These are phyloP conservation scores for Aquilaria sinensis DNA, from an alignment of 345 rosid species.

Conservation along the genomic window DNA sequence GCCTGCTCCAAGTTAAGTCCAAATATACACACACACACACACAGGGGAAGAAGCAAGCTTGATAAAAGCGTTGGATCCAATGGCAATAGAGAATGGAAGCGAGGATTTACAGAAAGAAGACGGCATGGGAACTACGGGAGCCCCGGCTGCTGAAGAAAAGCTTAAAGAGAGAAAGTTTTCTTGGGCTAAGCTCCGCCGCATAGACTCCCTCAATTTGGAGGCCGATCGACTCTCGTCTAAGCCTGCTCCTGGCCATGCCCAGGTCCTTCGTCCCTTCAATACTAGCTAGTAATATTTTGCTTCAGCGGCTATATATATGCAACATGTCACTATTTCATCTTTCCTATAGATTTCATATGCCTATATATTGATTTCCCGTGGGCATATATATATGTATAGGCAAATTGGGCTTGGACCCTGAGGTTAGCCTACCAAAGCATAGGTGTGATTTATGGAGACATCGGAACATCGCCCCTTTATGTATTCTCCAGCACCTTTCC, in stretches of 20 bases:
- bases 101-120: not conserved
- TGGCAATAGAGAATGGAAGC: not conserved
- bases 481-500: slow-evolving; percentile 57
- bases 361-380: too few species aligned
- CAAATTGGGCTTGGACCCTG: slow-evolving; percentile 45
- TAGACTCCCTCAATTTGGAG: slow-evolving; percentile 70
- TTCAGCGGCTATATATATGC: not conserved
- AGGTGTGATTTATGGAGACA: slow-evolving; percentile 72
- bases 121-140: not conserved
- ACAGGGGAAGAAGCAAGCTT: not conserved
- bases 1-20: too few species aligned
- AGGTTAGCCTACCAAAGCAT: slow-evolving; percentile 67
- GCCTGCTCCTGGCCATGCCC: slow-evolving; percentile 10
- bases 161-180: slow-evolving; percentile 45
- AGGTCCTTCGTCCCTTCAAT: slow-evolving; percentile 15
- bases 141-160: slow-evolving; percentile 4
- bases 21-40: too few species aligned
- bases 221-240: slow-evolving; percentile 44
- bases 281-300: too few species aligned
- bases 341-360: too few species aligned
- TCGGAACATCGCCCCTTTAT: slow-evolving; percentile 78
- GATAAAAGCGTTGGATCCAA: not conserved
- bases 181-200: slow-evolving; percentile 64
- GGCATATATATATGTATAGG: slow-evolving; percentile 9
- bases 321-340: too few species aligned